Evolutionary conservation across 2,329 filamentous ascomycete species (phyloP), one percentile per base, ranked within the genome.

Genomic region (Diaporthe sp.): DNA sequence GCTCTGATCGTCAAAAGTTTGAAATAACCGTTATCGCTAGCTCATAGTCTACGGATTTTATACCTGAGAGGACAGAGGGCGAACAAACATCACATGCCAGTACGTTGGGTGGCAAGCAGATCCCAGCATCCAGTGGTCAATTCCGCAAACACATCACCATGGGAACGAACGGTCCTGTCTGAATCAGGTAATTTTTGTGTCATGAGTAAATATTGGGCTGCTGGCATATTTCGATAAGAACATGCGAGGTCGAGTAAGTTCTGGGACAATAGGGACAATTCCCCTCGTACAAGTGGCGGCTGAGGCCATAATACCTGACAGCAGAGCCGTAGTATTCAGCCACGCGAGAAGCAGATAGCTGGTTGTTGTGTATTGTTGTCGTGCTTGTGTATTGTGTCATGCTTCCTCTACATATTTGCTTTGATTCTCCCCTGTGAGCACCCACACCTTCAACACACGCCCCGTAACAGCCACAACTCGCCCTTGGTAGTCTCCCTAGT

Each of bases 1-100:
- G 46, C 22, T 39, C 46, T 68, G 65, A 68, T 55, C 34, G 34
- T 22, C 65, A 69, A 69, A 49, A 17, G 9, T 39, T 57, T 44
- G 22, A 31, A 31, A 19, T 39, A 59, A 39, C 65, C 46, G 34
- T 69, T 42, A 7, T 55, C 34, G 9, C 65, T 69, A 69, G 49
- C n/a, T 39, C n/a, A 69, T 25, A 42, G 13, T 31, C 49, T 17
- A 13, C n/a, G 22, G 8, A 42, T 25, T 9, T 7, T 53, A 12
- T 53, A 7, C 46, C 46, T 25, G 6, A 10, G n/a, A 28, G 65
- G 13, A 55, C 34, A 28, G 42, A 39, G 46, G 22, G 42, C 31
- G 37, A 34, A 49, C 10, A 39, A 7, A 28, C 34, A 53, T 53
- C 44, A 58, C 62, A 51, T 51, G 62, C 62, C 12, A 51, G 28